Percentiles rank a stretch among this genome's conserved stretches.
phyloP scores from a whole-genome alignment of 129 eudicot genomes.

The Tagetes patula region DNA sequence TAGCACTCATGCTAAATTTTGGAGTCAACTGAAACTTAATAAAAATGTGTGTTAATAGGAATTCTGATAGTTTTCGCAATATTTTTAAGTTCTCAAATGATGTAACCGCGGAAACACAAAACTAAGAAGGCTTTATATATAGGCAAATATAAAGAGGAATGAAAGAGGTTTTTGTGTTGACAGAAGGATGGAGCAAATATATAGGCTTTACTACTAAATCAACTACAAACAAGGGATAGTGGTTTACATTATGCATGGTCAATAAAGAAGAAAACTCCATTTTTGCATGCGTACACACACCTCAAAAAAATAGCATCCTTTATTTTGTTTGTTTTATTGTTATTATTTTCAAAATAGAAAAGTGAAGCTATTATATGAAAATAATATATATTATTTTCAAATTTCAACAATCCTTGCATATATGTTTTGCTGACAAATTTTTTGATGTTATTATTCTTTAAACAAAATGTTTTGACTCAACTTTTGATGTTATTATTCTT shows the following conservation, averaged over 20 bases:
- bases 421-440: no score
- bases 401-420: neutral
- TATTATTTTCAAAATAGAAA: neutral
- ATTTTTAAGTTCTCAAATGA: no score
- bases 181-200: neutral
- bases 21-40: no score
- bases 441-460: no score
- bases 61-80: no score
- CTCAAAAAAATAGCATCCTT: conserved; percentile 8
- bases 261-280: conserved; percentile 1
- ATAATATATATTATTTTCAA: neutral
- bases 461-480: no score
- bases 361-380: neutral
- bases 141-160: neutral
- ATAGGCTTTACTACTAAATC: neutral
- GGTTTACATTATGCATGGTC: conserved; percentile 2
- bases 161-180: neutral
- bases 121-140: neutral
- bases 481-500: no score
- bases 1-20: no score
- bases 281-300: conserved; percentile 12
- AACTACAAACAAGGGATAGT: conserved; percentile 7
- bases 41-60: no score
- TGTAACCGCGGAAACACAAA: neutral
- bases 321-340: neutral